Evolutionary conservation across 176 grass and related monocot genomes (phyloP), one percentile per base, ranked within the genome.

Genomic region (Cenchrus purpureus): DNA sequence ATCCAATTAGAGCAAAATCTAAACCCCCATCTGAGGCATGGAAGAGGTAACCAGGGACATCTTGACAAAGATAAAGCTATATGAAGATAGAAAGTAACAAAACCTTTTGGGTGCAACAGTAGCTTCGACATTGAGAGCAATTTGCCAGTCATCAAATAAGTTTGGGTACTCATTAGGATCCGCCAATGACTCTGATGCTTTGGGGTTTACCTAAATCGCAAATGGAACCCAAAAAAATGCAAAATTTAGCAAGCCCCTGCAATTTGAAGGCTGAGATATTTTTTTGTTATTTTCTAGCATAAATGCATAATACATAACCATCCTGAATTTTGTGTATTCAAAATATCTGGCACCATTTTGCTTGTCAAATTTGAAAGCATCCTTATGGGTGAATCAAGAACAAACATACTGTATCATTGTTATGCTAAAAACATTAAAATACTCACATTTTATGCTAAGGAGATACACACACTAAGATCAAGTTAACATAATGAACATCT

Each of bases 71-170:
- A 86, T 28, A 71, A 71, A 49, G 49, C 14, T 78, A 51, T 43
- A 59, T 44, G 67, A 80, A 68, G 13, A 69, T 61, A 61, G 65
- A 76, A 78, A 80, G 77, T 20, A 71, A 81, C 3, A 58, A 70
- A 58, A 96, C 94, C 94, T 91, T 86, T 91, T 87, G 7, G 88
- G 55, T 4, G 88, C 75, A 58, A 92, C 67, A 25, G 82, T 80
- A 86, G 82, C 88, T 89, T 98, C 97, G 62, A 94, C 93, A 86
- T 83, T 87, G 60, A 98, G 88, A 88, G 97, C 93, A 90, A 98
- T 87, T 67, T 98, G 93, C 97, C 97, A 96, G 85, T 98, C 90
- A n/a, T 94, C 88, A 86, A 98, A 98, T 82, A 98, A 82, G 88
- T 92, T 95, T 34, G 97, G 91, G 76, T 96, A 98, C 61, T 98